Percentiles rank a stretch among this genome's conserved stretches.
Conservation (phyloP, 345 rosid genomes). For the Hirschfeldia incana region DNA sequence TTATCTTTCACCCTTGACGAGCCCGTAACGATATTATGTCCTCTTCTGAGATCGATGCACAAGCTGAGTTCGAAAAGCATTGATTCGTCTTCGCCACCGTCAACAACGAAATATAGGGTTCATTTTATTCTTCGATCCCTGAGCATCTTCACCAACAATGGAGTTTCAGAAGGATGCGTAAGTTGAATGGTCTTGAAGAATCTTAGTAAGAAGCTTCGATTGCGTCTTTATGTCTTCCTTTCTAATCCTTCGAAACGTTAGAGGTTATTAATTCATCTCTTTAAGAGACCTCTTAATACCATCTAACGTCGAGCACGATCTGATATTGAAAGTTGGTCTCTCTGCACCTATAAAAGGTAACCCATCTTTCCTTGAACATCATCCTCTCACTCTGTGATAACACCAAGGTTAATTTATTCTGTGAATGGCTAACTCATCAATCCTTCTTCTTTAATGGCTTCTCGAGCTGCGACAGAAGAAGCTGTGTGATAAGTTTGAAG, state of each 20-base stretch:
- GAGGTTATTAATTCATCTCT: not conserved
- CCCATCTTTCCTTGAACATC: not conserved
- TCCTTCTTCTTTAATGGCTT: not conserved
- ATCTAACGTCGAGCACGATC: not conserved
- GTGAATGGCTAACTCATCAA: not conserved
- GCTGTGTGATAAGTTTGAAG: too few species aligned
- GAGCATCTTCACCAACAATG: not conserved
- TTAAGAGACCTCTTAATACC: not conserved
- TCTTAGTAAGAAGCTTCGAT: not conserved
- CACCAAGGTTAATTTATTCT: not conserved
- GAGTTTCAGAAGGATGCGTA: not conserved
- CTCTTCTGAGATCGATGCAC: too few species aligned
- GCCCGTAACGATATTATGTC: too few species aligned
- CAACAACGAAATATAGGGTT: too few species aligned
- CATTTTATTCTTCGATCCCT: not conserved
- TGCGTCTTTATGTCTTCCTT: not conserved
- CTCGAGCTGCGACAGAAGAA: not conserved
- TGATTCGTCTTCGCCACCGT: too few species aligned
- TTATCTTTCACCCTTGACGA: too few species aligned
- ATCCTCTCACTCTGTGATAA: not conserved
- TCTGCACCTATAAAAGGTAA: not conserved
- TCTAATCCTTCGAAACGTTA: not conserved
- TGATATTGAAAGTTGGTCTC: not conserved
- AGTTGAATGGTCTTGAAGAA: not conserved
- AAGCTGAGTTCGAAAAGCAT: too few species aligned